Percentiles rank a stretch among this genome's conserved stretches.
Conservation (phyloP, 257 asterid genomes). For the Solanum piurae region DNA sequence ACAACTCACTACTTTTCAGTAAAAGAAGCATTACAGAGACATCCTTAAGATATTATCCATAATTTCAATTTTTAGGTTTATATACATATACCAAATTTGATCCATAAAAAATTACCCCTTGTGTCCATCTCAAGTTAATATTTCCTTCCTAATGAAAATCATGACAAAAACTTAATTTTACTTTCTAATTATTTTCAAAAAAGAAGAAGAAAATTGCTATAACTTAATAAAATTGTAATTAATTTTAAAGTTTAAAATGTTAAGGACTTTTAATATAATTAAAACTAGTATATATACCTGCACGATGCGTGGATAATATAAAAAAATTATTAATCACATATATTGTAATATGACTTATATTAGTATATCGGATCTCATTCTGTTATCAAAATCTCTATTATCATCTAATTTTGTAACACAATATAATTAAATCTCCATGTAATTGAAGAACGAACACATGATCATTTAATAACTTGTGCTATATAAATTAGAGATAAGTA, state of each 20-base stretch:
- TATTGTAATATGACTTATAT: not conserved
- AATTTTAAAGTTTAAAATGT: not conserved
- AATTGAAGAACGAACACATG: not conserved
- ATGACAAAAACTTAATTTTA: not conserved
- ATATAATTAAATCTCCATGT: too few relatives aligned
- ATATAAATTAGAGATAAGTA: too few relatives aligned
- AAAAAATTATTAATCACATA: too few relatives aligned
- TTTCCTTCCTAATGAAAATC: not conserved
- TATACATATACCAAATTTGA: not conserved
- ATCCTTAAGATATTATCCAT: not conserved
- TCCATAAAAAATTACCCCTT: not conserved
- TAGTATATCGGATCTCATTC: not conserved
- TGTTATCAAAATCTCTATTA: not conserved
- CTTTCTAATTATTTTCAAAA: not conserved
- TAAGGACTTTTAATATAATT: not conserved
- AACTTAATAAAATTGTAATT: not conserved
- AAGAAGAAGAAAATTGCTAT: not conserved
- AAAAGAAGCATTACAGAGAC: not conserved
- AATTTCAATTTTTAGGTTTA: too few relatives aligned
- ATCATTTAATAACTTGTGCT: not conserved
- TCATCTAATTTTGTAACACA: not conserved
- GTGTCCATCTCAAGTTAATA: not conserved
- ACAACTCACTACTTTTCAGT: not conserved
- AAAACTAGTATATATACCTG: not conserved
- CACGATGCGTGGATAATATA: not conserved